Base-by-base conservation (phyloP, 306 rosid genomes). In the Inga oerstediana region DNA sequence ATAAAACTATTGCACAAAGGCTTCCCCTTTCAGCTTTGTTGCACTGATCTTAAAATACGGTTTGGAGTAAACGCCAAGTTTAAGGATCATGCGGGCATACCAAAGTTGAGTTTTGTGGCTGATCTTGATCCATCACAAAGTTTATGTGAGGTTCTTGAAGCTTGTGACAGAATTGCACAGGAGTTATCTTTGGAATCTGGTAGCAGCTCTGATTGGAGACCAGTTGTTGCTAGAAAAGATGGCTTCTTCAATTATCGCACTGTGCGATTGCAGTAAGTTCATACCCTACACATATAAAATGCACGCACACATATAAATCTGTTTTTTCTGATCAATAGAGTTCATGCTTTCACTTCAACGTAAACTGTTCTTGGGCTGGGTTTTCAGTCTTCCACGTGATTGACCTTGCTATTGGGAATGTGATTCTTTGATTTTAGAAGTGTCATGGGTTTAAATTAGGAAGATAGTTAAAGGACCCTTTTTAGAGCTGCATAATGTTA, bases 211-310 rank as follows among this genome's bases (percentile, higher is more conserved):
- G 93, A 92, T 58, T 97, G 98, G 98, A 85, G 91, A 84, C 91
- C 93, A 8, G 88, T 88, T 83, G 98, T 97, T 84, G 37, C 81
- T 41, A 91, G 97, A 78, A 97, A 90, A 85, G 74, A 80, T 7
- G 98, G 97, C 72, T 92, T 80, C 85, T 32, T 72, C 90, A 91
- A 91, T 92, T 89, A 86, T 86, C 95, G 97, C 34, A 94, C 95
- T 24, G 83, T 86, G 81, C 93, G 99, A 91, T 74, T 97, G 86
- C 92, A 97, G 99, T 97, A 91, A 94, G 99, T 97, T 83, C 77
- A 30, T 74, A 37, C 7, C 79, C 52, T 65, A 5, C 16, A 34
- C 59, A 64, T 10, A 16, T 20, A 51, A 22, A 59, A 59, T 59
- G 66, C 49, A 12, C 6, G 19, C 64, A 49, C 17, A 12, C 51